Conservation (phyloP, 1,284 basidiomycete genomes). For the Melanopsichium pennsylvanicum region DNA sequence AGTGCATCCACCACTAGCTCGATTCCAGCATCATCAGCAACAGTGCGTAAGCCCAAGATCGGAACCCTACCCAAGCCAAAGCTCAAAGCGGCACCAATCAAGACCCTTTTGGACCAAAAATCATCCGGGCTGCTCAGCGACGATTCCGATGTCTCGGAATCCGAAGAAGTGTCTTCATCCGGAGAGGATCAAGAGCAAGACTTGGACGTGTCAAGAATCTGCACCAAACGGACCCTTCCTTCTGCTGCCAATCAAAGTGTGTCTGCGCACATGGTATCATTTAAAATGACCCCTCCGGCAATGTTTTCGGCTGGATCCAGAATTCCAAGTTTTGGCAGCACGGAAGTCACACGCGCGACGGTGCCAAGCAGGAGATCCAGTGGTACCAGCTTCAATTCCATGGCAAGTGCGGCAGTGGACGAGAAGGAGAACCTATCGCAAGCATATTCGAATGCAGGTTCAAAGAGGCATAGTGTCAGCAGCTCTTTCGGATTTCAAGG, state of each 20-base stretch:
- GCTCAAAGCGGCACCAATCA: constrained; percentile 4
- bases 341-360: background rate
- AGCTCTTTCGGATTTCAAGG: background rate
- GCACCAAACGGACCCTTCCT: constrained; percentile 4
- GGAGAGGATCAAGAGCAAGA: constrained; percentile 3
- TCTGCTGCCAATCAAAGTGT: background rate
- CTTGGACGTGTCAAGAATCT: constrained; percentile 31
- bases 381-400: constrained; percentile 7
- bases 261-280: too few species aligned
- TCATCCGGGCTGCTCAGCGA: background rate
- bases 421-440: constrained; percentile 32
- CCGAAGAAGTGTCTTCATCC: constrained; percentile 1
- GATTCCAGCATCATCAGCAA: background rate
- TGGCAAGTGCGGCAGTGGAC: background rate
- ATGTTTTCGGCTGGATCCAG: constrained; percentile 2
- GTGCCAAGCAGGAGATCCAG: constrained; percentile 7
- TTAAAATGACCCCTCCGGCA: background rate
- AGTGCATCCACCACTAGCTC: constrained; percentile 9
- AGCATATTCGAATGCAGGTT: background rate
- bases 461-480: constrained; percentile 16
- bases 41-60: constrained; percentile 19
- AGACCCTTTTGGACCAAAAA: constrained; percentile 26
- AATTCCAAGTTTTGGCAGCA: constrained; percentile 25
- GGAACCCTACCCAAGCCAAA: constrained; percentile 27
- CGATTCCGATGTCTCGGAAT: background rate